Evolutionary conservation across 2,329 filamentous ascomycete genomes (phyloP).

Genomic region (Ophiostoma ips): DNA sequence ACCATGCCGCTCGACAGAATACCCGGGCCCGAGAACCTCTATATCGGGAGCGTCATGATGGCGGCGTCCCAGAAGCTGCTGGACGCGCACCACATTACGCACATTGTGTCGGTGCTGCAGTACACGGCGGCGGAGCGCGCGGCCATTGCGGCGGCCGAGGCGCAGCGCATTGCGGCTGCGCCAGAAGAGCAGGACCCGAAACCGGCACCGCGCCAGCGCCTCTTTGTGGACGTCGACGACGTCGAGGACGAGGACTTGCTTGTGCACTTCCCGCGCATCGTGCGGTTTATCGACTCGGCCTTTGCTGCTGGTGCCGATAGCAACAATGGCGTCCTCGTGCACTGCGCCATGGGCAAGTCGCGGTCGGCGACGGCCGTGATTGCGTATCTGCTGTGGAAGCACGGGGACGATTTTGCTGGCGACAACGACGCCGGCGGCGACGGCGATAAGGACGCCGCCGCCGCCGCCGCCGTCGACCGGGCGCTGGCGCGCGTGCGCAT

Average conservation of each 20-base stretch:
- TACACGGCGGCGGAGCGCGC: conserved; percentile 26
- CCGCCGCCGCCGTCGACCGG: conserved; percentile 33
- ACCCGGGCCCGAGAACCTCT: conserved; percentile 55
- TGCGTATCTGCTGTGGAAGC: conserved; percentile 68
- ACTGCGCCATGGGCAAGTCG: conserved; percentile 91
- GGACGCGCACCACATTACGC: conserved; percentile 65
- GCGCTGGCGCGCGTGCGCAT: conserved; percentile 58
- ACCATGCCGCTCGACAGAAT: conserved; percentile 52
- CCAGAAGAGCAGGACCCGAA: background rate
- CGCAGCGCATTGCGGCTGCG: conserved; percentile 41
- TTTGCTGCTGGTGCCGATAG: background rate
- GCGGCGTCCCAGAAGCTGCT: conserved; percentile 53
- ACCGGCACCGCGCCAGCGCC: conserved; percentile 25
- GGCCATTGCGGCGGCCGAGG: conserved; percentile 25
- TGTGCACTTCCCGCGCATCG: conserved; percentile 62
- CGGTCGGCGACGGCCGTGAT: conserved; percentile 74
- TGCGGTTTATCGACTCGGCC: conserved; percentile 53
- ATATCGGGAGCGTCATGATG: conserved; percentile 72
- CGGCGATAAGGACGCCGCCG: conserved; percentile 8
- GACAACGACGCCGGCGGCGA: background rate
- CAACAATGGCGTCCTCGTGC: conserved; percentile 35
- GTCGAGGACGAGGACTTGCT: conserved; percentile 79
- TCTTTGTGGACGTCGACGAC: conserved; percentile 68
- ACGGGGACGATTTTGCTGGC: conserved; percentile 37
- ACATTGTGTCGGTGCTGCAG: conserved; percentile 68